Conservation (phyloP, 2,329 filamentous ascomycete genomes). For the Monilinia fructigena region DNA sequence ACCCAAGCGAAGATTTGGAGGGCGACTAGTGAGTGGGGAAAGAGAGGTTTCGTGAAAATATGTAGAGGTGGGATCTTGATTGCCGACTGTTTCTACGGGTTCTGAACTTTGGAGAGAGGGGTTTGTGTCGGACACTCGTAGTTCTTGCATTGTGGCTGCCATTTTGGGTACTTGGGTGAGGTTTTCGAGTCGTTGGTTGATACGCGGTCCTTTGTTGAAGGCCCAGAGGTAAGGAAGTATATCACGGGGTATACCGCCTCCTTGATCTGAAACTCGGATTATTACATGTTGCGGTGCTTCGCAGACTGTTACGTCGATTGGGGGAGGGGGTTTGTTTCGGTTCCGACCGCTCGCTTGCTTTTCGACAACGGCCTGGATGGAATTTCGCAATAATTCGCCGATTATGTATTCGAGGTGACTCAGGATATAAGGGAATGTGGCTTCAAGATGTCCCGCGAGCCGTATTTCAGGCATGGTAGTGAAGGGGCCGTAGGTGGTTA, state of each 20-base stretch:
- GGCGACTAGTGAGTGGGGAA: slow-evolving; percentile 74
- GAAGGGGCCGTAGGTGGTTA: slow-evolving; percentile 69
- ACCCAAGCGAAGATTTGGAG: slow-evolving; percentile 82
- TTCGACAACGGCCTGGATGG: slow-evolving; percentile 88
- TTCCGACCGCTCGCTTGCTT: slow-evolving; percentile 50
- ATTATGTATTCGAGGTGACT: slow-evolving; percentile 97
- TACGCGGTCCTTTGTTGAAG: slow-evolving; percentile 88
- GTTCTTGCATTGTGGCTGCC: slow-evolving; percentile 89
- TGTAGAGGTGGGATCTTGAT: slow-evolving; percentile 15
- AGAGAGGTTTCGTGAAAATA: slow-evolving; percentile 54
- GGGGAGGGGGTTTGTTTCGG: slow-evolving; percentile 55
- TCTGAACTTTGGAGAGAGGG: not conserved
- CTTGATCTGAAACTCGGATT: slow-evolving; percentile 91
- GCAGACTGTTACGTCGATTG: slow-evolving; percentile 92
- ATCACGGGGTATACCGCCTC: slow-evolving; percentile 84
- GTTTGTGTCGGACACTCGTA: slow-evolving; percentile 51
- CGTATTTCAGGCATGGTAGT: slow-evolving; percentile 75
- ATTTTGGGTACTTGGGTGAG: slow-evolving; percentile 83
- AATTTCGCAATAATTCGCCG: slow-evolving; percentile 91
- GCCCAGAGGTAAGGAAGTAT: slow-evolving; percentile 92
- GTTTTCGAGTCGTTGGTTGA: slow-evolving; percentile 75
- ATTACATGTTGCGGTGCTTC: slow-evolving; percentile 94
- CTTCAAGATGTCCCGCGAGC: slow-evolving; percentile 80
- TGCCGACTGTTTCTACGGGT: slow-evolving; percentile 36
- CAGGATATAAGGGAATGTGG: slow-evolving; percentile 93